A percentile compares a stretch with the other conserved stretches of the same genome.
These are phyloP conservation scores for Yarrowia sp. DNA, from an alignment of 805 yeast genomes.

Conservation along the genomic window DNA sequence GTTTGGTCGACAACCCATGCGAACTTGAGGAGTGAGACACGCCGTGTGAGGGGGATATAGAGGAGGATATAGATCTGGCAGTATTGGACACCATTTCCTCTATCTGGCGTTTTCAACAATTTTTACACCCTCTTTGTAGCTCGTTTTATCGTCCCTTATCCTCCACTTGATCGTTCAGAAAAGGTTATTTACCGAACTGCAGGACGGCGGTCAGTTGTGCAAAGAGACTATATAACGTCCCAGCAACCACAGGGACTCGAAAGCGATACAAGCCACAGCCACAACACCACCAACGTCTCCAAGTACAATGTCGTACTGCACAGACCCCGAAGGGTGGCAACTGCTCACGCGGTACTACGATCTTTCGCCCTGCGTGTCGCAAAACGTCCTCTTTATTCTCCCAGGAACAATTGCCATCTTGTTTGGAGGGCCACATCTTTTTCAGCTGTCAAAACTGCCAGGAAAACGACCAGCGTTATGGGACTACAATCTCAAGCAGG, in stretches of 20 bases:
- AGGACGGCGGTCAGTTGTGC: neutral
- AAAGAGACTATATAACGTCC: neutral
- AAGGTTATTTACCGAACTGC: constrained; percentile 4
- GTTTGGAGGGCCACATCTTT: constrained; percentile 13
- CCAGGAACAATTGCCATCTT: constrained; percentile 4
- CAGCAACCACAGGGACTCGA: neutral
- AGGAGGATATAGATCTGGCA: too few species aligned
- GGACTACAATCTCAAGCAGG: constrained; percentile 34
- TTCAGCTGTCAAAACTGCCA: neutral
- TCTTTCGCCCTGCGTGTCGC: constrained; percentile 29
- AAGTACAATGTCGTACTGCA: constrained; percentile 25
- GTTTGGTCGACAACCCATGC: constrained; percentile 1
- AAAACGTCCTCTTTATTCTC: constrained; percentile 1
- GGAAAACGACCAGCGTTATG: constrained; percentile 31
- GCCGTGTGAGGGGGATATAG: too few species aligned
- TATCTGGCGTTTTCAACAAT: too few species aligned
- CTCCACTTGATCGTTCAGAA: neutral
- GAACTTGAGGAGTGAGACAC: too few species aligned
- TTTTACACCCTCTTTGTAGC: too few species aligned
- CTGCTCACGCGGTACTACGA: constrained; percentile 37
- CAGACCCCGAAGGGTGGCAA: constrained; percentile 37
- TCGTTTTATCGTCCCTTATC: too few species aligned
- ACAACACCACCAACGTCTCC: too few species aligned
- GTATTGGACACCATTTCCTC: too few species aligned
- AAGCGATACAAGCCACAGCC: neutral